Evolutionary conservation across 176 grass and related monocot genomes (phyloP).

Genomic region (Carex scoparia): DNA sequence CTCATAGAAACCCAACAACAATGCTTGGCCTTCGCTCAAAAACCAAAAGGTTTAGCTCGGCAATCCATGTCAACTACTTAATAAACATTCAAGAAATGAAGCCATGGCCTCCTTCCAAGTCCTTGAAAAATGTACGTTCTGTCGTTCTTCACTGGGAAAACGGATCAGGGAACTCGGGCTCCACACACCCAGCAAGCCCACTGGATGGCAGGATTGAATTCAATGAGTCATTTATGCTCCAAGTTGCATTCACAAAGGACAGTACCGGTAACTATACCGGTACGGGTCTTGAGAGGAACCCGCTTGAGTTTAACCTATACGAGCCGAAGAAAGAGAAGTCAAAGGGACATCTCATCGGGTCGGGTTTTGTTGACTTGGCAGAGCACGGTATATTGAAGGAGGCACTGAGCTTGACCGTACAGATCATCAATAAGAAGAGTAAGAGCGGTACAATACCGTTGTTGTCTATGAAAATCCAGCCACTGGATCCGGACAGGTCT

Average conservation of each 20-base stretch:
- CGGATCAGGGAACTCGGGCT: constrained; percentile 56
- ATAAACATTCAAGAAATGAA: constrained; percentile 90
- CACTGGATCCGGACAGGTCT: constrained; percentile 41
- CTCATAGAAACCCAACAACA: constrained; percentile 37
- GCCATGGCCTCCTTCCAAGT: constrained; percentile 89
- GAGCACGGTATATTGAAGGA: constrained; percentile 79
- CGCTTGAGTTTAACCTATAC: constrained; percentile 89
- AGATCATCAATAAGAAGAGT: constrained; percentile 71
- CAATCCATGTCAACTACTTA: constrained; percentile 71
- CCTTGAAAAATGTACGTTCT: constrained; percentile 64
- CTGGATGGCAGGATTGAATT: constrained; percentile 62
- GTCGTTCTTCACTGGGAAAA: constrained; percentile 91
- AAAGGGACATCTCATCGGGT: constrained; percentile 86
- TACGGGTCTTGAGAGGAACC: constrained; percentile 66
- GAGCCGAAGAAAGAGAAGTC: constrained; percentile 80
- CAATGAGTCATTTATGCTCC: constrained; percentile 80
- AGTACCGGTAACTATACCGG: constrained; percentile 48
- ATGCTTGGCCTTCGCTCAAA: constrained; percentile 78
- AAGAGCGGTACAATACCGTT: constrained; percentile 58
- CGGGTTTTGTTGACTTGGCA: constrained; percentile 64
- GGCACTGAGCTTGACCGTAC: constrained; percentile 46
- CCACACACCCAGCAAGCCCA: constrained; percentile 43
- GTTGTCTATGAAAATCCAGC: constrained; percentile 70
- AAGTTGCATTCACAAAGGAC: constrained; percentile 71
- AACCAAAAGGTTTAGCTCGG: constrained; percentile 45